These are phyloP conservation scores for Terana coerulea DNA, from an alignment of 768 basidiomycete species.

Conservation along the genomic window DNA sequence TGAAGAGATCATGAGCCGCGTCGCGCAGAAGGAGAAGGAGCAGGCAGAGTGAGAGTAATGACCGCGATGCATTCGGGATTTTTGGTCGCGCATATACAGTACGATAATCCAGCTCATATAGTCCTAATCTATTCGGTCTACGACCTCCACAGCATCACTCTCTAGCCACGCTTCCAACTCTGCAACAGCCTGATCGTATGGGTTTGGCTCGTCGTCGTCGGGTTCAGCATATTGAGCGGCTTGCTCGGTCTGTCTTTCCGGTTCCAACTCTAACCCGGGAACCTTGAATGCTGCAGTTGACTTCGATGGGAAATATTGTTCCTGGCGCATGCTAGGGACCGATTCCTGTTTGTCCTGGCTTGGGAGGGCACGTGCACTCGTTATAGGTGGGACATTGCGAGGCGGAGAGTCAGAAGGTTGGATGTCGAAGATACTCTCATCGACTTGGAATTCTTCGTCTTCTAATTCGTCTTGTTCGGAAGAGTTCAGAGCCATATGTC, in stretches of 20 bases:
- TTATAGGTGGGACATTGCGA: neutral
- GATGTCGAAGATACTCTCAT: slow-evolving; percentile 30
- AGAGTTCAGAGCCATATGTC: too few relatives aligned
- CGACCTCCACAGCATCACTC: slow-evolving; percentile 59
- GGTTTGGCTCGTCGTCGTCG: neutral
- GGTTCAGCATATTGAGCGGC: neutral
- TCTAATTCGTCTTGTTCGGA: neutral
- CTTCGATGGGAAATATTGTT: too few relatives aligned
- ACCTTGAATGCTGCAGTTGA: too few relatives aligned
- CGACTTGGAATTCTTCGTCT: slow-evolving; percentile 31
- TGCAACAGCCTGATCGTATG: slow-evolving; percentile 46
- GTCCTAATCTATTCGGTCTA: slow-evolving; percentile 14
- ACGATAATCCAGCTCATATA: neutral
- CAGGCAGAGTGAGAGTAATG: neutral
- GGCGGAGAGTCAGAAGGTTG: neutral
- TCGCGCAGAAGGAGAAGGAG: neutral
- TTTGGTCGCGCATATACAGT: neutral
- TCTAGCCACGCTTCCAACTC: slow-evolving; percentile 69
- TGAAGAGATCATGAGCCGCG: slow-evolving; percentile 6
- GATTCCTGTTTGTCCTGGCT: too few relatives aligned
- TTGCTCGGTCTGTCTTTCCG: neutral
- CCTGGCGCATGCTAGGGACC: too few relatives aligned
- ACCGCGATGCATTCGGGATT: neutral
- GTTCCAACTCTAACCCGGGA: too few relatives aligned
- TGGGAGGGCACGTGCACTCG: too few relatives aligned